Evolutionary conservation across 768 basidiomycete genomes (phyloP), one percentile per base, ranked within the genome.

Genomic region (Tulasnella sp.): DNA sequence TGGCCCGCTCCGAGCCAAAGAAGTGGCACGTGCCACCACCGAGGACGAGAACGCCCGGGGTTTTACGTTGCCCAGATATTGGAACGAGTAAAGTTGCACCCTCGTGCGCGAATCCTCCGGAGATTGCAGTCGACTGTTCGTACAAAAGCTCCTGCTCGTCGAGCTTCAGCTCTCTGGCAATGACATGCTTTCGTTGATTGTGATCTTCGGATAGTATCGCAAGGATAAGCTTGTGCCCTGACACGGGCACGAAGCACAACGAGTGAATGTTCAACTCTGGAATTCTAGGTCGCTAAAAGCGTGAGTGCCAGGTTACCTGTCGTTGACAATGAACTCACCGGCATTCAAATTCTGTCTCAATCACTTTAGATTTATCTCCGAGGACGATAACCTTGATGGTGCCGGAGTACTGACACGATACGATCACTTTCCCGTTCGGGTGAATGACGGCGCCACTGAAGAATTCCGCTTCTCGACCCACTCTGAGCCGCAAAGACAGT

Each of bases 121-220:
- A 36, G 52, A 74, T 7, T 19, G 37, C 64, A 69, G 72, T 39
- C 14, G 76, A 77, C 0, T 78, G 38, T 19, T 75, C 78, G 19
- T 79, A 73, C 25, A 58, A 73, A 37, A 81, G 42, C 29, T 81
- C 82, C 64, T 81, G 77, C 19, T 80, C 78, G n/a, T 73, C 77
- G 29, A 79, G 54, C 17, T 75, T 70, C 31, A 81, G 22, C 37
- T 74, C 73, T 69, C 78, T 75, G 11, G 79, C 76, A 14, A 79
- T 38, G 40, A 83, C 74, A 11, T 74, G 68, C 6, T 74, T 86
- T 83, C 77, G 87, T 17, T 79, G 80, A 12, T 76, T 85, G 79
- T 89, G 86, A 81, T 94, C 91, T 11, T 89, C 80, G 79, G 91
- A 88, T 11, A 95, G 83, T 67, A 95, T 89, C 12, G 89, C 91